Percentiles rank a stretch among this genome's conserved stretches.
These are phyloP conservation scores for Euphrasia confusa DNA, from an alignment of 257 asterid genomes.

Conservation along the genomic window DNA sequence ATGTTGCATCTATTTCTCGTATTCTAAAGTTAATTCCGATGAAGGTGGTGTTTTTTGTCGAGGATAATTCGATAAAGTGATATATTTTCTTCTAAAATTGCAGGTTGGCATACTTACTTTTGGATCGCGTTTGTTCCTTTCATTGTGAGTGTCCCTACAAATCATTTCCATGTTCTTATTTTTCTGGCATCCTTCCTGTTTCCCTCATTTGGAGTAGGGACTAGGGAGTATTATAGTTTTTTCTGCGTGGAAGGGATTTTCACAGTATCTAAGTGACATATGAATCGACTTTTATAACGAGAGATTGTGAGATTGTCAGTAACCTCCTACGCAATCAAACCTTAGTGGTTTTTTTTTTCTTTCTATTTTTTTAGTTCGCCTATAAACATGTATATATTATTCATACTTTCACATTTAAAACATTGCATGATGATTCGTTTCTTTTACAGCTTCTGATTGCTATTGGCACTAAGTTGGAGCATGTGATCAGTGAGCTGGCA, in stretches of 20 bases:
- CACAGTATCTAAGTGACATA: neutral
- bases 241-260: neutral
- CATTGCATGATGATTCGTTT: neutral
- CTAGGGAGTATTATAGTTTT: neutral
- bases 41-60: neutral
- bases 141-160: constrained; percentile 46
- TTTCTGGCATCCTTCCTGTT: neutral
- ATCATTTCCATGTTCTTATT: neutral
- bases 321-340: too few species aligned
- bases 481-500: constrained; percentile 78
- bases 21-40: neutral
- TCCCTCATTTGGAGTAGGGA: neutral
- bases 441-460: constrained; percentile 73
- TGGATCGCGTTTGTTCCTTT: constrained; percentile 94
- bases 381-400: too few species aligned
- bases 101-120: constrained; percentile 98
- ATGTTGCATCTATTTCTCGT: neutral
- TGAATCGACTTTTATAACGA: neutral
- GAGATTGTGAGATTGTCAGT: too few species aligned
- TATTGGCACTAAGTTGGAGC: constrained; percentile 94
- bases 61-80: neutral
- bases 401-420: too few species aligned
- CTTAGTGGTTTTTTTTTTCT: too few species aligned
- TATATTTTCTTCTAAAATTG: constrained; percentile 19
- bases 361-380: too few species aligned